A percentile compares a stretch with the other conserved stretches of the same genome.
These are phyloP conservation scores for Thinopyrum elongatum DNA, from an alignment of 176 grass and related monocot species.

Conservation along the genomic window DNA sequence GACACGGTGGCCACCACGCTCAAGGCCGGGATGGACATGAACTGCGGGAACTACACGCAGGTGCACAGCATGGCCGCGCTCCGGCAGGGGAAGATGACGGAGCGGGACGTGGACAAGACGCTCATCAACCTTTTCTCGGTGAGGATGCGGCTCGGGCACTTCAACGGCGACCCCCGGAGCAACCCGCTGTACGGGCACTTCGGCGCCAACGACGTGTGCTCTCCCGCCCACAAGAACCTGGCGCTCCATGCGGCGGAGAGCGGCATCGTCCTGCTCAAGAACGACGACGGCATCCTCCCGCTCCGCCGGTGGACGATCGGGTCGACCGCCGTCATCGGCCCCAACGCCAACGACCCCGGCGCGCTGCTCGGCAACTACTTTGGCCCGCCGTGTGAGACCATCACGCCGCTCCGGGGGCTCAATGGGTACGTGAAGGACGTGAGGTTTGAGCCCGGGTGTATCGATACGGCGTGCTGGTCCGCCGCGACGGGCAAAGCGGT, in stretches of 20 bases:
- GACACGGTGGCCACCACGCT: neutral
- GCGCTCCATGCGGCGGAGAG: neutral
- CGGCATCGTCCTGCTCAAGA: constrained; percentile 18
- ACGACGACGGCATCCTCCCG: neutral
- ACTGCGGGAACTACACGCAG: constrained; percentile 23
- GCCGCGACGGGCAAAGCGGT: neutral
- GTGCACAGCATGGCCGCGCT: neutral
- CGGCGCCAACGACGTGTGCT: neutral
- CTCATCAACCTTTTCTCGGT: neutral
- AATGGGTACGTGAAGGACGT: neutral
- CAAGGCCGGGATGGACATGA: constrained; percentile 13
- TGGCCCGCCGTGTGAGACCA: neutral
- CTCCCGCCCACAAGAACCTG: neutral
- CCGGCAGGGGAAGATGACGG: neutral
- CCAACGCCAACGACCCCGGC: neutral
- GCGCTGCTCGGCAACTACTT: neutral
- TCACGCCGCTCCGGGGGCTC: neutral
- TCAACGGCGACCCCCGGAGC: neutral
- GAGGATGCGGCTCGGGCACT: constrained; percentile 6
- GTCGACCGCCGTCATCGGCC: neutral
- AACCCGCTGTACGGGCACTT: neutral
- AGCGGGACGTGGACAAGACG: constrained; percentile 3
- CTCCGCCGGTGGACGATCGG: neutral
- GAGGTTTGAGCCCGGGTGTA: neutral
- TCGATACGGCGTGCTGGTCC: neutral